Evolutionary conservation across 2,329 filamentous ascomycete genomes (phyloP).

Genomic region (Grosmannia huntii): DNA sequence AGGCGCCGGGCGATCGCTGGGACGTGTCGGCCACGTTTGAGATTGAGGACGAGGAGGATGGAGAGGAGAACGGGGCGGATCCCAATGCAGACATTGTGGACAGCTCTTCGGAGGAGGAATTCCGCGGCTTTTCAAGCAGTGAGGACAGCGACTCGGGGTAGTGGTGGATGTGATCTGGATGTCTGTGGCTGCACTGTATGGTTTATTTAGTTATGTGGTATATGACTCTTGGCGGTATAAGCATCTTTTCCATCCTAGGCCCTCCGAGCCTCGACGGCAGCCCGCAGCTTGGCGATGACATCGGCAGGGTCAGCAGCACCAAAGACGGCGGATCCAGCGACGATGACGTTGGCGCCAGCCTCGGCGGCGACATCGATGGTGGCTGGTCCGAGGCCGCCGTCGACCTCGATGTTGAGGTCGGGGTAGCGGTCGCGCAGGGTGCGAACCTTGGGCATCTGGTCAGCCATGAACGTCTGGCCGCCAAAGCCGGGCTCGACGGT

Average conservation of each 20-base stretch:
- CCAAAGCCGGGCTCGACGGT: constrained; percentile 96
- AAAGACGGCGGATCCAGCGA: constrained; percentile 92
- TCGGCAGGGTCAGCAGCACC: constrained; percentile 78
- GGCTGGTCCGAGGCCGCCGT: constrained; percentile 75
- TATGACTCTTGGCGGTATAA: not conserved
- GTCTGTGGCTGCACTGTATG: not conserved
- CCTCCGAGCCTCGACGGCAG: constrained; percentile 53
- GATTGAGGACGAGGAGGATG: constrained; percentile 42
- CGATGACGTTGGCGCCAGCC: constrained; percentile 94
- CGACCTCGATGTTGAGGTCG: constrained; percentile 86
- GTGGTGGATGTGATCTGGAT: too few species aligned
- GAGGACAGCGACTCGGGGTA: constrained; percentile 24
- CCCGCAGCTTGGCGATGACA: constrained; percentile 70
- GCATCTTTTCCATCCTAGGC: not conserved
- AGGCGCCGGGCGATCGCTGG: constrained; percentile 81
- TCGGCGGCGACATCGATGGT: constrained; percentile 93
- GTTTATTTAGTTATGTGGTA: not conserved
- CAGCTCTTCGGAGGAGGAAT: constrained; percentile 41
- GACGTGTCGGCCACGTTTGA: constrained; percentile 73
- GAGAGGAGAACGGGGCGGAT: constrained; percentile 16
- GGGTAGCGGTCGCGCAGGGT: constrained; percentile 76
- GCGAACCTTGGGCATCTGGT: constrained; percentile 85
- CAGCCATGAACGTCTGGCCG: constrained; percentile 96
- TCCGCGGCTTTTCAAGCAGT: constrained; percentile 41
- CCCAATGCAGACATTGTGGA: constrained; percentile 19